These are phyloP conservation scores for Austroboletus festivus DNA, from an alignment of 768 basidiomycete genomes.

Conservation along the genomic window DNA sequence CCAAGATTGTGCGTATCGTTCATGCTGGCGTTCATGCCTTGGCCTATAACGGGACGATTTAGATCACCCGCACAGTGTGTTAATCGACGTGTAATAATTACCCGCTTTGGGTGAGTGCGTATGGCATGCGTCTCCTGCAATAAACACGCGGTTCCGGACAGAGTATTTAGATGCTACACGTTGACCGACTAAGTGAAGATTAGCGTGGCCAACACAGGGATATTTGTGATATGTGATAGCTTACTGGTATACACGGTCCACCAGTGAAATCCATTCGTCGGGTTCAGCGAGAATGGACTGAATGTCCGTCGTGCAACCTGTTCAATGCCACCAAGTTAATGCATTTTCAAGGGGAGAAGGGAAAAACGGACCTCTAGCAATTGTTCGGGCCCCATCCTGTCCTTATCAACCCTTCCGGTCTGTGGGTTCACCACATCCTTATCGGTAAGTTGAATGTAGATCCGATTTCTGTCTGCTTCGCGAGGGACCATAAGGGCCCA, in stretches of 20 bases:
- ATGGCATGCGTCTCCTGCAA: constrained; percentile 69
- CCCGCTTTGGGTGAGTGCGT: constrained; percentile 61
- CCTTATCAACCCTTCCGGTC: constrained; percentile 10
- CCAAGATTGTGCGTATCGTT: not conserved
- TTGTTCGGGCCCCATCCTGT: not conserved
- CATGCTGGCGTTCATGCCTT: not conserved
- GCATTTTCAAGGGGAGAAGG: not conserved
- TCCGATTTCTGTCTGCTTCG: constrained; percentile 57
- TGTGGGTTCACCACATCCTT: constrained; percentile 40
- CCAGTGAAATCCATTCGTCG: constrained; percentile 53
- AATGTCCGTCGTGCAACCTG: not conserved
- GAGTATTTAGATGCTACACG: constrained; percentile 61
- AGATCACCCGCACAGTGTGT: too few species aligned
- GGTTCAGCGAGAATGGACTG: constrained; percentile 29
- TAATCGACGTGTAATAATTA: too few species aligned
- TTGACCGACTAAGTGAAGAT: constrained; percentile 56
- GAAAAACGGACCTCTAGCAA: too few species aligned
- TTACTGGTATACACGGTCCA: constrained; percentile 62
- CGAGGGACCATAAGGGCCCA: too few species aligned
- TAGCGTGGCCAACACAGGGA: not conserved
- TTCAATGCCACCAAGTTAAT: not conserved
- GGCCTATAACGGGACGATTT: too few species aligned
- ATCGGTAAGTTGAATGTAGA: constrained; percentile 68
- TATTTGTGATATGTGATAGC: not conserved
- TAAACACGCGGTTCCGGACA: constrained; percentile 57